A percentile compares a stretch with the other conserved stretches of the same genome.
These are phyloP conservation scores for Candida sphagnicola DNA, from an alignment of 805 yeast species.

Conservation along the genomic window DNA sequence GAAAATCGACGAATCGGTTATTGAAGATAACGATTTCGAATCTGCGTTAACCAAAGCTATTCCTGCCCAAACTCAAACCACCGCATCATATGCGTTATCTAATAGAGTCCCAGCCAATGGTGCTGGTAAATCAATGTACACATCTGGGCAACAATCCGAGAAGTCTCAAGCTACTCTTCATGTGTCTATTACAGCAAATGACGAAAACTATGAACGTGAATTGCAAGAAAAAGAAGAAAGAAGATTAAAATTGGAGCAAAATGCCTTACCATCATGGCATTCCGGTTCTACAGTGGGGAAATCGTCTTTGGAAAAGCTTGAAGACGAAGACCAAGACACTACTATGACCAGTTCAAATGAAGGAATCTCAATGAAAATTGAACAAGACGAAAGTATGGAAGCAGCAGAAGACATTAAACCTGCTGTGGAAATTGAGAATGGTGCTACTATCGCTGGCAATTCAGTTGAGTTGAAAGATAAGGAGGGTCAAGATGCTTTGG, in stretches of 20 bases:
- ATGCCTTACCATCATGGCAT: constrained; percentile 97
- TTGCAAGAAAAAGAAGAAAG: constrained; percentile 61
- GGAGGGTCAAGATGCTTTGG: constrained; percentile 67
- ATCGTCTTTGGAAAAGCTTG: constrained; percentile 51
- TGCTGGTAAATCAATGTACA: constrained; percentile 21
- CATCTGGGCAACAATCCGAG: constrained; percentile 41
- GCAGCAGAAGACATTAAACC: constrained; percentile 9
- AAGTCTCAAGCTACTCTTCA: constrained; percentile 81
- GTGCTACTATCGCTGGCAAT: constrained; percentile 13
- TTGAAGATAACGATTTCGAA: constrained; percentile 40
- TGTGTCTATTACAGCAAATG: constrained; percentile 85
- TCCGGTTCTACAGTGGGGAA: constrained; percentile 85
- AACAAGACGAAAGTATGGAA: constrained; percentile 8
- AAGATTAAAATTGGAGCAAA: constrained; percentile 75
- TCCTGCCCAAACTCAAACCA: constrained; percentile 73
- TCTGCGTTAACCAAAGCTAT: constrained; percentile 70
- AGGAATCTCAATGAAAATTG: constrained; percentile 12
- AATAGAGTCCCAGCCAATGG: constrained; percentile 32
- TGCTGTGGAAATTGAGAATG: constrained; percentile 10
- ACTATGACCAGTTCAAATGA: constrained; percentile 14
- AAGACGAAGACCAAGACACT: constrained; percentile 40
- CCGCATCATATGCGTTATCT: constrained; percentile 66
- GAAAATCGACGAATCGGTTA: constrained; percentile 37
- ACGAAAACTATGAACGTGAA: constrained; percentile 68
- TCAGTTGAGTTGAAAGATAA: constrained; percentile 48